phyloP scores from a whole-genome alignment of 1,284 basidiomycete species.

The Irpex rosettiformis region DNA sequence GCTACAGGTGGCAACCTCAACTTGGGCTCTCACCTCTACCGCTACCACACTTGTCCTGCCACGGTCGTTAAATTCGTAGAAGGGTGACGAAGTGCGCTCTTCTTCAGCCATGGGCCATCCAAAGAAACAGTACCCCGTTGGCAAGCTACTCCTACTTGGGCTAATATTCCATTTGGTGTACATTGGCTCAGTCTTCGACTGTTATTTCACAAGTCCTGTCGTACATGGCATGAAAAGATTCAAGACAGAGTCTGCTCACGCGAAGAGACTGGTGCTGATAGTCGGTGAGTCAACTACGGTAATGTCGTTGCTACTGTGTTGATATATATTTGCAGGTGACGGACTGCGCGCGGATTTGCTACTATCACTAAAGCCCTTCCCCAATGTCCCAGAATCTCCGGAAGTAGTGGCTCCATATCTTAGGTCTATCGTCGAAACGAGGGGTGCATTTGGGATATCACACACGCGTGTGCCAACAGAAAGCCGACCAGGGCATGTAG shows the following conservation, averaged over 20 bases:
- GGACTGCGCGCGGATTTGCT: constrained; percentile 83
- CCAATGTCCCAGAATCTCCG: constrained; percentile 46
- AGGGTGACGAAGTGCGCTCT: too few species aligned
- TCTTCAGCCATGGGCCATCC: background rate
- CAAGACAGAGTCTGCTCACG: constrained; percentile 42
- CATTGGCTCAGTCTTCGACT: constrained; percentile 81
- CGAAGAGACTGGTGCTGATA: constrained; percentile 78
- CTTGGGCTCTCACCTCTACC: too few species aligned
- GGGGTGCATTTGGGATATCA: constrained; percentile 81
- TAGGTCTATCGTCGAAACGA: constrained; percentile 57
- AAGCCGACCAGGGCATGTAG: constrained; percentile 86
- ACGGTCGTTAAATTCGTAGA: background rate
- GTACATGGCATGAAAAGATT: constrained; percentile 70
- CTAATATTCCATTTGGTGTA: constrained; percentile 74
- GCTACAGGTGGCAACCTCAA: too few species aligned
- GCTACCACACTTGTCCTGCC: too few species aligned
- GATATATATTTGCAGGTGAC: constrained; percentile 49
- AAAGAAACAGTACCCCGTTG: background rate
- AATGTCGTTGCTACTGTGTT: background rate
- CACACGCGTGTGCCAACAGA: constrained; percentile 90
- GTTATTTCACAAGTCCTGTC: constrained; percentile 84
- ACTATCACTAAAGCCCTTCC: constrained; percentile 64
- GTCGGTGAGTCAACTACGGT: constrained; percentile 51
- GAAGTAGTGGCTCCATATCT: constrained; percentile 77
- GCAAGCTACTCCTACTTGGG: constrained; percentile 54